phyloP scores from a whole-genome alignment of 2,329 filamentous ascomycete species.

The Fusarium algeriense region DNA sequence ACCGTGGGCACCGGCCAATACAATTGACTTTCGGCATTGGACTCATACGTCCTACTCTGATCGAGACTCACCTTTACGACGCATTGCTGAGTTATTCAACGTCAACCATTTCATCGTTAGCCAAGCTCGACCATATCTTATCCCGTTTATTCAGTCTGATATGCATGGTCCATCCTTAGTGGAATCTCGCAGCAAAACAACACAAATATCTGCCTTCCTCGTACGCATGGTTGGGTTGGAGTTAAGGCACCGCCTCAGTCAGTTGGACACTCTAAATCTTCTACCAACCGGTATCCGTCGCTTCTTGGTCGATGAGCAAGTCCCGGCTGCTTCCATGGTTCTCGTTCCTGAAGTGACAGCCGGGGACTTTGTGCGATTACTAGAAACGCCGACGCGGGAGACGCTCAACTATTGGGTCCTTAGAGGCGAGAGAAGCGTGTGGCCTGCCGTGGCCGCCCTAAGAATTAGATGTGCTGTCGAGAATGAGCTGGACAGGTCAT shows the following conservation, averaged over 20 bases:
- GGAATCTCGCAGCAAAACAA: conserved; percentile 69
- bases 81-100: conserved; percentile 87
- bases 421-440: conserved; percentile 87
- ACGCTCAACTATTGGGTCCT: conserved; percentile 87
- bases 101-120: conserved; percentile 96
- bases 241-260: conserved; percentile 81
- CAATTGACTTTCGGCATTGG: conserved; percentile 75
- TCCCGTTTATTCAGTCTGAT: conserved; percentile 85
- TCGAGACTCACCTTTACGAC: conserved; percentile 73
- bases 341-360: conserved; percentile 83
- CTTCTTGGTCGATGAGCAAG: conserved; percentile 84
- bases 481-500: conserved; percentile 86
- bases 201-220: conserved; percentile 68
- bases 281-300: conserved; percentile 77
- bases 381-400: conserved; percentile 84
- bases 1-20: conserved; percentile 77
- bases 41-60: conserved; percentile 74
- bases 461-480: conserved; percentile 87
- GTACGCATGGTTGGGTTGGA: conserved; percentile 80
- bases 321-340: conserved; percentile 82
- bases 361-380: conserved; percentile 78
- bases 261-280: conserved; percentile 81
- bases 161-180: conserved; percentile 79
- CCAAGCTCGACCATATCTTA: conserved; percentile 89
- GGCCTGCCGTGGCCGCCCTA: conserved; percentile 87